Evolutionary conservation across 768 basidiomycete genomes (phyloP), one percentile per base, ranked within the genome.

Genomic region (Boletus fagicola): DNA sequence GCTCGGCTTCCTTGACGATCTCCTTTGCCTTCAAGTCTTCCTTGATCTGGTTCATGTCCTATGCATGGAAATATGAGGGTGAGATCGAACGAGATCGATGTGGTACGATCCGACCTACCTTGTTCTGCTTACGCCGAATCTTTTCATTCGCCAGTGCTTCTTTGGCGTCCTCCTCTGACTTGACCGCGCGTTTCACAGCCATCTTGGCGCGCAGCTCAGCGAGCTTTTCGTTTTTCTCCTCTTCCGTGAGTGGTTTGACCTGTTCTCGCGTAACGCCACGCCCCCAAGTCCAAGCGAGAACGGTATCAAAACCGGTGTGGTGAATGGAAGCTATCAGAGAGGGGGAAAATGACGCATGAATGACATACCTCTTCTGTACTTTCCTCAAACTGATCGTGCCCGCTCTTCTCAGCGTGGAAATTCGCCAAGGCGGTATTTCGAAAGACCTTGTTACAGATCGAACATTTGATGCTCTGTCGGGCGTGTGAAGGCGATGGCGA

Each of bases 361-460:
- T 13, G 33, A 48, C 51, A 49, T 47, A 92, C 94, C 81, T 98
- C 96, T 66, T 98, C 94, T 0, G 86, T 91, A 2, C 90, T 94
- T 68, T 98, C 96, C 69, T 97, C 95, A 61, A 98, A 98, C 62
- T 94, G 87, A 72, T 93, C 87, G 69, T 99, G 96, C 0, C 96
- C 96, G 62, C 86, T 91, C 77, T 94, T 94, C 73, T 95, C 93
- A 0, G 94, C 95, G 65, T 97, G 95, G 72, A 85, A 96, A 62
- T 92, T 91, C 15, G 92, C 95, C 16, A 96, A 77, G 3, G 90
- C 91, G 0, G 90, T 88, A 63, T 92, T 94, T 66, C 78, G 77
- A 79, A 97, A 97, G 24, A 84, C 78, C 76, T 97, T 97, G 58
- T 87, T 84, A 70, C 94, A 96, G 65, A 88, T 72, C 7, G 84